Evolutionary conservation across 2,329 filamentous ascomycete species (phyloP).

Genomic region (Alternaria solani): DNA sequence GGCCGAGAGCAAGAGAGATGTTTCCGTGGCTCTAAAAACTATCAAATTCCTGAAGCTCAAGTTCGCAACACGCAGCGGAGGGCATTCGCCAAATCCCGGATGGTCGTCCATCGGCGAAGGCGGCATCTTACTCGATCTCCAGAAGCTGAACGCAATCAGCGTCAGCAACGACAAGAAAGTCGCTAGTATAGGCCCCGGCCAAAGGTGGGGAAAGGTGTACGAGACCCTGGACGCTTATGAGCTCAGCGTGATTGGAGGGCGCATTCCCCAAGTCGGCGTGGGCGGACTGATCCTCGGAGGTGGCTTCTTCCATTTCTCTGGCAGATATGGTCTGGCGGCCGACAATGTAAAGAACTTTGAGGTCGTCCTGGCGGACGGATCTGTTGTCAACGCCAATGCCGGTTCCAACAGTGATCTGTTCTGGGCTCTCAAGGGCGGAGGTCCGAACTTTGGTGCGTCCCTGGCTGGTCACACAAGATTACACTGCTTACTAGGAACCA

Average conservation of each 20-base stretch:
- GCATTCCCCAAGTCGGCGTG: neutral
- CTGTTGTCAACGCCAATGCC: constrained; percentile 3
- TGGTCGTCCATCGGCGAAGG: neutral
- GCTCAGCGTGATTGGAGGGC: neutral
- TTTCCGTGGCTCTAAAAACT: neutral
- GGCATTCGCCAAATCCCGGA: neutral
- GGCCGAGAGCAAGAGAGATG: neutral
- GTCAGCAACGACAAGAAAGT: neutral
- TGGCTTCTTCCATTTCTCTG: constrained; percentile 6
- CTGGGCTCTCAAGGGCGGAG: neutral
- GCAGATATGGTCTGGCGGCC: neutral
- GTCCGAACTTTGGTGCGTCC: neutral
- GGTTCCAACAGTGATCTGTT: neutral
- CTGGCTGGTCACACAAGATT: neutral
- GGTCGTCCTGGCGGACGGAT: constrained; percentile 11
- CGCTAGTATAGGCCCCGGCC: neutral
- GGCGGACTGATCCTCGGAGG: neutral
- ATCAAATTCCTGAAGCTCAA: neutral
- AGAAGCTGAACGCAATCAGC: neutral
- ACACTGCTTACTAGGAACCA: neutral
- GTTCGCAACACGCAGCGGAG: neutral
- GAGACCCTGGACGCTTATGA: neutral
- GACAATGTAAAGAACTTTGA: constrained; percentile 11
- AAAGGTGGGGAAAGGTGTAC: neutral
- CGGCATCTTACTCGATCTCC: neutral